phyloP scores from a whole-genome alignment of 768 basidiomycete genomes.

The Leccinum sublutescens region DNA sequence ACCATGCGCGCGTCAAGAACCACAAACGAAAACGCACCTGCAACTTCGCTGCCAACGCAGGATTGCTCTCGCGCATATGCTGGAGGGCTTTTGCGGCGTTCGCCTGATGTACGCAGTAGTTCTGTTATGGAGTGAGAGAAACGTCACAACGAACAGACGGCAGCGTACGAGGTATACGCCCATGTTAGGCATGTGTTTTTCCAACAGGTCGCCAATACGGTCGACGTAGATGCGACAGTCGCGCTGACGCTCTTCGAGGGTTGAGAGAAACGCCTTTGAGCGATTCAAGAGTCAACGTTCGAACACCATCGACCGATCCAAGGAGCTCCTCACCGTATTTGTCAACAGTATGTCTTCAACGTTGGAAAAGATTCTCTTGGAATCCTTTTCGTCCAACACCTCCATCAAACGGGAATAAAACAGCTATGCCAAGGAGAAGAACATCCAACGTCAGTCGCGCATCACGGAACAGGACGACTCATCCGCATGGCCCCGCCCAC shows the following conservation, averaged over 20 bases:
- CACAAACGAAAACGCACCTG: conserved; percentile 45
- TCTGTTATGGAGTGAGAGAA: neutral
- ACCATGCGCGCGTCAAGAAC: neutral
- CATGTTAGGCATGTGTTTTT: conserved; percentile 74
- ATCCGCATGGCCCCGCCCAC: too few relatives aligned
- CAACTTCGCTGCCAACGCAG: conserved; percentile 61
- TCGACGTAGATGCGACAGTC: conserved; percentile 91
- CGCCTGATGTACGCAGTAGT: conserved; percentile 63
- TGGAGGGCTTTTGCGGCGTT: conserved; percentile 76
- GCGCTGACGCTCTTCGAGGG: conserved; percentile 88
- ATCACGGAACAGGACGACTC: neutral
- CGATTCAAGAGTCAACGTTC: neutral
- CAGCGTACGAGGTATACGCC: conserved; percentile 68
- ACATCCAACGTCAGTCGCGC: neutral
- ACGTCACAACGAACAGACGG: neutral
- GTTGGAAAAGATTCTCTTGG: conserved; percentile 86
- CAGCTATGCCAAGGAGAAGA: conserved; percentile 42
- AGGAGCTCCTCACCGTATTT: conserved; percentile 64
- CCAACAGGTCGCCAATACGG: conserved; percentile 80
- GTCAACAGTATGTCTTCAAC: conserved; percentile 89
- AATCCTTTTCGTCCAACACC: conserved; percentile 71
- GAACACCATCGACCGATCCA: neutral
- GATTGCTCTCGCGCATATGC: conserved; percentile 65
- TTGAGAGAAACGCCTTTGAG: conserved; percentile 73
- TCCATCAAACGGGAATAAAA: conserved; percentile 82